Conservation (phyloP, 2,329 filamentous ascomycete species). For the Pseudocercospora eumusae region DNA sequence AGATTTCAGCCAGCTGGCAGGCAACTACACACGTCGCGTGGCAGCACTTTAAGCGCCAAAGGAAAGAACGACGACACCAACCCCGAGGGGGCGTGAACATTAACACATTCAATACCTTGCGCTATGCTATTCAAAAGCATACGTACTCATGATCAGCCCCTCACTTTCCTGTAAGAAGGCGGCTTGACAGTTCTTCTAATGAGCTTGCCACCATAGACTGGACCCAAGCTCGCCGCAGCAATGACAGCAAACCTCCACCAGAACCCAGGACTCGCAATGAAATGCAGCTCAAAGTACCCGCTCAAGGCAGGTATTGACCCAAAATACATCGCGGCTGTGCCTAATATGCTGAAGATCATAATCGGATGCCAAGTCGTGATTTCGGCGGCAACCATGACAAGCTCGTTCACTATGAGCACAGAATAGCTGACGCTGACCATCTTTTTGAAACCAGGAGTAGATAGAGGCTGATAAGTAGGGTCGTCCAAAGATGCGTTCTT, state of each 20-base stretch:
- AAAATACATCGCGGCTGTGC: conserved; percentile 78
- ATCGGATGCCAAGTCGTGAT: conserved; percentile 95
- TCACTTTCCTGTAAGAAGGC: conserved; percentile 90
- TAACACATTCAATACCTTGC: not conserved
- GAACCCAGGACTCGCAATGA: conserved; percentile 77
- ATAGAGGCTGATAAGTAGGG: conserved; percentile 23
- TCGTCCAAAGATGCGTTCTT: conserved; percentile 21
- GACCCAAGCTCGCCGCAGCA: conserved; percentile 75
- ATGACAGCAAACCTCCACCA: conserved; percentile 85
- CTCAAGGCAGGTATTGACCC: conserved; percentile 83
- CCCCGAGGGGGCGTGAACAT: not conserved
- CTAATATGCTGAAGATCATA: conserved; percentile 83
- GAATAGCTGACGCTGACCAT: conserved; percentile 95
- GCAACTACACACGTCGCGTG: not conserved
- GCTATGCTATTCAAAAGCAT: not conserved
- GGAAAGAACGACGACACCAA: not conserved
- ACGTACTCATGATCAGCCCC: conserved; percentile 26
- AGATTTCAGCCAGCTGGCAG: not conserved
- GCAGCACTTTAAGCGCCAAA: not conserved
- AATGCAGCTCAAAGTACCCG: conserved; percentile 84
- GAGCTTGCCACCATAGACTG: conserved; percentile 83
- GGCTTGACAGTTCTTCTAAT: conserved; percentile 84
- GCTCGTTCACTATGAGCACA: conserved; percentile 86
- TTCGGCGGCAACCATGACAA: conserved; percentile 95
- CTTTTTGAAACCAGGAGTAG: conserved; percentile 39